Percentiles rank a stretch among this genome's conserved stretches.
These are phyloP conservation scores for Biscogniauxia mediterranea DNA, from an alignment of 2,329 filamentous ascomycete genomes.

Conservation along the genomic window DNA sequence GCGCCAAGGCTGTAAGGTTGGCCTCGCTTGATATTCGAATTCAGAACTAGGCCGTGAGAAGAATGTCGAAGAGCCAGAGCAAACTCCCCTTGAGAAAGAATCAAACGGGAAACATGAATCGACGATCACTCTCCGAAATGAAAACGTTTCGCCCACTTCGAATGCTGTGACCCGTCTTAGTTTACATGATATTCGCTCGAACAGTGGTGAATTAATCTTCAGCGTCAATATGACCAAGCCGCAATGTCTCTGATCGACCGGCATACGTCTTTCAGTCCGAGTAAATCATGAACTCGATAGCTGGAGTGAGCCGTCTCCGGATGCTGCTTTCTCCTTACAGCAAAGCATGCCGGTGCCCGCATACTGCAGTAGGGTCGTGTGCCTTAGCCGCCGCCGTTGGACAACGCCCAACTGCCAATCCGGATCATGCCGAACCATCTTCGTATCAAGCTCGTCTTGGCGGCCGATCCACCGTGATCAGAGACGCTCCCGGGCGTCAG, in stretches of 20 bases:
- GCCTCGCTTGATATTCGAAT: slow-evolving; percentile 12
- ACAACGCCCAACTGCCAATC: slow-evolving; percentile 1
- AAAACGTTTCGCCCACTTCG: background rate
- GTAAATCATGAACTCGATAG: background rate
- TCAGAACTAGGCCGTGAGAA: slow-evolving; percentile 30
- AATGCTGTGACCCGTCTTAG: background rate
- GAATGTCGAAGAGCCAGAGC: slow-evolving; percentile 29
- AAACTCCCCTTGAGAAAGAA: slow-evolving; percentile 1
- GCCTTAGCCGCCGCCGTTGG: background rate
- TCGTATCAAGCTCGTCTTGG: slow-evolving; percentile 10
- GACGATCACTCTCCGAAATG: background rate
- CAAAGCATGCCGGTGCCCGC: background rate
- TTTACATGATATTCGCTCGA: background rate
- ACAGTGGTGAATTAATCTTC: background rate
- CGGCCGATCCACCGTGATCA: slow-evolving; percentile 16
- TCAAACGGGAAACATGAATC: background rate
- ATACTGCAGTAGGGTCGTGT: background rate
- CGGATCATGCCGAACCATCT: slow-evolving; percentile 5
- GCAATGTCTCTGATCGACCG: background rate
- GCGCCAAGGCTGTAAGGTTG: slow-evolving; percentile 22
- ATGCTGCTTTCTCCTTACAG: background rate
- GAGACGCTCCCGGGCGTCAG: slow-evolving; percentile 17
- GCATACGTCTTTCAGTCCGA: background rate
- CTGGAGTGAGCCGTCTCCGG: background rate
- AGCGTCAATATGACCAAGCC: background rate